Evolutionary conservation across 1,139 yeast genomes (phyloP), one percentile per base, ranked within the genome.

Genomic region (Pichia sp.): DNA sequence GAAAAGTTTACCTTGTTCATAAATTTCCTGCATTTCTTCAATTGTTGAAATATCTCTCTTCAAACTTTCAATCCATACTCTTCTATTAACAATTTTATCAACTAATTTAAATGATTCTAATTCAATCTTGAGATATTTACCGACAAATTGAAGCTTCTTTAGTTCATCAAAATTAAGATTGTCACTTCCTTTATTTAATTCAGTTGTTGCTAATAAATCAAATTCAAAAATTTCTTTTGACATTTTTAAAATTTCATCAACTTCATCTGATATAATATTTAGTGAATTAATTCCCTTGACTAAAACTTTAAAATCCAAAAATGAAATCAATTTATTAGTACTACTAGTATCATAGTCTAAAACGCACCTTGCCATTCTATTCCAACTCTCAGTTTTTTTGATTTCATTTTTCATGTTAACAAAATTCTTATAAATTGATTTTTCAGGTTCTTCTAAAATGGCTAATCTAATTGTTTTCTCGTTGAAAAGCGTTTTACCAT

Each of bases 41-140:
- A 49, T 13, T 13, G 46, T 34, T 6, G 46, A n/a, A 25, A 38
- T 16, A 8, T 33, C 50, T 16, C 36, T 46, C 2, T 38, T 30
- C 1, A 45, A 16, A 16, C 51, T 57, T 0, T 68, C 64, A 6
- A 74, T 53, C 90, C 91, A 84, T 44, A 66, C 67, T 47, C 75
- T 59, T 50, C 81, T 71, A 46, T 73, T 73, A 45, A 80, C 69
- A 25, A 83, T 66, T 53, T 80, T 70, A 18, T 73, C 76, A 44
- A 86, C 64, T 48, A 77, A 71, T 16, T 66, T 67, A 39, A 81
- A 69, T 1, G 84, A 76, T 2, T 81, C 77, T 25, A 85, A 66
- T 11, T 72, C 73, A 38, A 85, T 66, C 4, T 87, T 87, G 62
- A 84, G 77, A 16, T 82, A 74, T 55, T 74, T 74, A 2, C 91